Base-by-base conservation (phyloP, 768 basidiomycete species). In the Collybia mongolica region DNA sequence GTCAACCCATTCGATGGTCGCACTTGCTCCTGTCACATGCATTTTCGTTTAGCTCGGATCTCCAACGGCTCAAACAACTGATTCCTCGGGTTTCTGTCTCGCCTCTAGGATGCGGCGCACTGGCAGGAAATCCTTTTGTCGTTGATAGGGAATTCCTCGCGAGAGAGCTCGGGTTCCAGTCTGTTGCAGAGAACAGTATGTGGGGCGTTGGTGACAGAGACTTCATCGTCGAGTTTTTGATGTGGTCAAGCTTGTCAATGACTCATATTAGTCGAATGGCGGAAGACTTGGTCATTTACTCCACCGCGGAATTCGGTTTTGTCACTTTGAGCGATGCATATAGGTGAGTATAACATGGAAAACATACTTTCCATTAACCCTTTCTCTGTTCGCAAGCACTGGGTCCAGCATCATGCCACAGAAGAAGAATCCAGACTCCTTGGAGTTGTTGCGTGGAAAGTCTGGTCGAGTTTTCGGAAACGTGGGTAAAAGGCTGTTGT, bases 381-480 rank as follows among this genome's bases (percentile, higher is more conserved):
- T 26, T 38, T 32, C 12, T 38, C 39, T 52, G 32, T 46, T 24
- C 36, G 9, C 56, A n/a, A 98, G 94, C 65, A 99, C 97, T 39
- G 97, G 97, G 6, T 98, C 95, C 36, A 98, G 95, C 58, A 98
- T 99, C 65, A 99, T 99, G 97, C 97, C 97, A 5, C 97, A 98
- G 65, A 98, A 99, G 75, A 99, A 98, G 73, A 98, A 98, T 63
- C 92, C 95, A 0, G 97, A 98, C 66, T 98, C 96, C 8, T 74
- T 97, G 48, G 97, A 99, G 68, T 77, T 99, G 18, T 75, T 99
- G 51, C 85, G 97, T 50, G 97, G 97, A 59, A 99, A 99, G 70
- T 82, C 90, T 26, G 97, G 97, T 4, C 86, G 97, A 22, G 79
- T 96, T 18, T 96, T 98, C 69, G 97, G 97, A 50, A 86, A 93